These are phyloP conservation scores for Suillus subaureus DNA, from an alignment of 768 basidiomycete genomes.

Conservation along the genomic window DNA sequence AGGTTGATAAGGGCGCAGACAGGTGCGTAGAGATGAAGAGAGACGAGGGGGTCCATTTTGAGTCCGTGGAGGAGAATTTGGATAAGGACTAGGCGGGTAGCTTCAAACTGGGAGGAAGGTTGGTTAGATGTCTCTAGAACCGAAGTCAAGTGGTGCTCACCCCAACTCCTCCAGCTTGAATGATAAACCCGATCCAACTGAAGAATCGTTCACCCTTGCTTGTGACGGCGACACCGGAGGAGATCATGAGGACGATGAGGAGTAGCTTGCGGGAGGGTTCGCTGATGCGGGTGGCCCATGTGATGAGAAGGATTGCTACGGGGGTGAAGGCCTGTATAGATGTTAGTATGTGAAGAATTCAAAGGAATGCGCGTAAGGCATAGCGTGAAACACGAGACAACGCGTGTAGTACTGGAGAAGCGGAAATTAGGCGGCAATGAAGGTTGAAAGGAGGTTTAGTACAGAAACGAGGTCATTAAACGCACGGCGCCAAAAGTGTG, in stretches of 20 bases:
- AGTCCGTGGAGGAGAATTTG: too few relatives aligned
- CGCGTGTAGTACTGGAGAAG: not conserved
- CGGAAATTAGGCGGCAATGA: not conserved
- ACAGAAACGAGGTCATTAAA: not conserved
- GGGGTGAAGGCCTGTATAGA: conserved; percentile 78
- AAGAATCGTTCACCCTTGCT: conserved; percentile 89
- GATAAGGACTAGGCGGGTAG: conserved; percentile 25
- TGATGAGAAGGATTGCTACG: conserved; percentile 90
- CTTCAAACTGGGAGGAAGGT: too few relatives aligned
- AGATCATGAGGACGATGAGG: conserved; percentile 89
- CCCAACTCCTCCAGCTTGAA: conserved; percentile 82
- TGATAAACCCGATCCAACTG: conserved; percentile 83
- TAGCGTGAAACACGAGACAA: not conserved
- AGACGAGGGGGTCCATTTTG: conserved; percentile 44
- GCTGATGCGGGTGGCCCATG: conserved; percentile 86
- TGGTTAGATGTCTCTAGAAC: not conserved
- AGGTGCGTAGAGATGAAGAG: conserved; percentile 61
- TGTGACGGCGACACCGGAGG: conserved; percentile 84
- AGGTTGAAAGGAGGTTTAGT: not conserved
- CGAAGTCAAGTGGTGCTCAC: conserved; percentile 38
- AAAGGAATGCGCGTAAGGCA: not conserved
- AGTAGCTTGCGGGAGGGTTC: conserved; percentile 83
- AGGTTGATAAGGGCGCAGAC: too few relatives aligned
- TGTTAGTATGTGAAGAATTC: not conserved
- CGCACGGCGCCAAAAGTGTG: not conserved